Conservation (phyloP, 2,329 filamentous ascomycete genomes). For the Calcarisporium arbuscula region DNA sequence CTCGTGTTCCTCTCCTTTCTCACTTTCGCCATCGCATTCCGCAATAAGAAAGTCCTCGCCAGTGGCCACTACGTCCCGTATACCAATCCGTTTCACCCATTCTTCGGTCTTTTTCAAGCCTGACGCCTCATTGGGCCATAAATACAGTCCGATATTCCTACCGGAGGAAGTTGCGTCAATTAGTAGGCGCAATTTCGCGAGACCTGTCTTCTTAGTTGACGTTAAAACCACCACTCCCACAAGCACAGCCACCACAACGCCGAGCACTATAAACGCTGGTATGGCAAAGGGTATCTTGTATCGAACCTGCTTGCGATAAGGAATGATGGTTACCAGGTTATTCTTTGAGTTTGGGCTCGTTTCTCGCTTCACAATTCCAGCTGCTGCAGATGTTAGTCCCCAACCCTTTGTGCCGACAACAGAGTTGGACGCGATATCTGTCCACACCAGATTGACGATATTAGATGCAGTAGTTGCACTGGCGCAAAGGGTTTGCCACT, state of each 20-base stretch:
- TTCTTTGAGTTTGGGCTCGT: neutral
- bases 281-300: slow-evolving; percentile 27
- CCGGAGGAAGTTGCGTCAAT: neutral
- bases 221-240: neutral
- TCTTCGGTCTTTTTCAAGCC: neutral
- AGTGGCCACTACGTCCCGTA: neutral
- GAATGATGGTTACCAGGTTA: neutral
- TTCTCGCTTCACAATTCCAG: neutral
- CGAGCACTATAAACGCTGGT: slow-evolving; percentile 21
- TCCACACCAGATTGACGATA: slow-evolving; percentile 39
- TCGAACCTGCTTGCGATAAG: slow-evolving; percentile 12
- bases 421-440: slow-evolving; percentile 34
- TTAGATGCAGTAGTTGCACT: slow-evolving; percentile 18
- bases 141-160: neutral
- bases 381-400: neutral
- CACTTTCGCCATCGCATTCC: no score
- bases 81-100: neutral
- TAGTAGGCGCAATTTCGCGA: neutral
- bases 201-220: neutral
- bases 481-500: slow-evolving; percentile 31
- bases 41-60: neutral
- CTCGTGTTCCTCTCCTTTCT: no score
- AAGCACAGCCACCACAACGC: neutral
- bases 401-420: slow-evolving; percentile 29
- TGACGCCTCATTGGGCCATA: slow-evolving; percentile 1